Evolutionary conservation across 1,284 basidiomycete genomes (phyloP).

Genomic region (Sanguinoderma infundibulare): DNA sequence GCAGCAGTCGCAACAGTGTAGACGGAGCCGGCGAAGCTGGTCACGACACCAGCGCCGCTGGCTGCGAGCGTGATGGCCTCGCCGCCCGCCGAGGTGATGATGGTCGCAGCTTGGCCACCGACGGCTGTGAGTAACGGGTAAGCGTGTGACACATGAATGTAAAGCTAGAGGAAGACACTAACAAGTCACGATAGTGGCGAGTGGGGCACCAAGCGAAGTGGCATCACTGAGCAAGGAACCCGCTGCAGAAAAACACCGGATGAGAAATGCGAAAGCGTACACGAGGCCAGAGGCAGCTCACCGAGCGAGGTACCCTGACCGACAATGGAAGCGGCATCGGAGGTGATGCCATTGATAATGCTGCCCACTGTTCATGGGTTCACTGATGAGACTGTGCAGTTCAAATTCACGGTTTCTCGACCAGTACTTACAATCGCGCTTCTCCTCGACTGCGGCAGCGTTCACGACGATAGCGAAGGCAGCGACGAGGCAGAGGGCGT

Average conservation of each 20-base stretch:
- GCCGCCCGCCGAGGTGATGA: constrained; percentile 53
- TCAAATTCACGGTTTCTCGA: neutral
- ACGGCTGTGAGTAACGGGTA: constrained; percentile 39
- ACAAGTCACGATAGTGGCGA: constrained; percentile 55
- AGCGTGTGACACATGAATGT: neutral
- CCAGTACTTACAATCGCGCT: constrained; percentile 3
- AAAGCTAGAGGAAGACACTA: neutral
- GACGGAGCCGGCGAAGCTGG: constrained; percentile 54
- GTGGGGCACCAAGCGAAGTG: constrained; percentile 29
- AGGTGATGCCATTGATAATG: constrained; percentile 34
- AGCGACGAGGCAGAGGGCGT: constrained; percentile 17
- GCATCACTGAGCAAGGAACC: constrained; percentile 27
- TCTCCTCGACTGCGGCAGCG: constrained; percentile 14
- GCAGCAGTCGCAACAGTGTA: constrained; percentile 44
- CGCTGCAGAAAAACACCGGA: constrained; percentile 4
- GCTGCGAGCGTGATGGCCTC: constrained; percentile 56
- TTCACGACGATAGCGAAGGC: constrained; percentile 17
- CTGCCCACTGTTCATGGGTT: constrained; percentile 26
- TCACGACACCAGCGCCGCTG: constrained; percentile 47
- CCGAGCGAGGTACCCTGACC: constrained; percentile 21
- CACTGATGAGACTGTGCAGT: neutral
- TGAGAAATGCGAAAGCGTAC: neutral
- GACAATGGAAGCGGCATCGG: constrained; percentile 32
- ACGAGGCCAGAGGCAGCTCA: neutral
- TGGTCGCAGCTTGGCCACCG: constrained; percentile 42